Evolutionary conservation across 805 yeast genomes (phyloP), one percentile per base, ranked within the genome.

Genomic region (Zygotorulaspora danielsina): DNA sequence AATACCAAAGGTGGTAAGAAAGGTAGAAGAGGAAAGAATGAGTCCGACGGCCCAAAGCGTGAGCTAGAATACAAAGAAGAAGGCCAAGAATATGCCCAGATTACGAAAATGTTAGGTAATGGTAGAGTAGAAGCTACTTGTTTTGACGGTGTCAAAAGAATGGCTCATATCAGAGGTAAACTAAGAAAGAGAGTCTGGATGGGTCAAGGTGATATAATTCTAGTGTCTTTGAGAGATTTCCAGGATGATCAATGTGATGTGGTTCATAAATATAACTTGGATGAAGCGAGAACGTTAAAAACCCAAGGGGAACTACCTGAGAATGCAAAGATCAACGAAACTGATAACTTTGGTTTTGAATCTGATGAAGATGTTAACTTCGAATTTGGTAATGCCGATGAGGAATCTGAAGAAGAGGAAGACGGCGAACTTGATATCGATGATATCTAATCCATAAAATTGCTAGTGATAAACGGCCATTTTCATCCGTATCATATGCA

Each of bases 171-270:
- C 61, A 86, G 99, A 76, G 99, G 99, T 58, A 93, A 93, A 65
- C 78, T 93, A 71, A 85, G 99, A 78, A 93, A 93, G 82, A 93
- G 90, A 78, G 98, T 93, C 46, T 93, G 99, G 99, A 89, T 93
- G 87, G 85, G 85, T 34, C 97, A 88, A 67, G 98, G 98, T 72
- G 99, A 93, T 65, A 93, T 93, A 56, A 87, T 93, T 54, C 73
- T 93, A 61, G 93, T 90, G 34, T 89, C 96, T 6, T 78, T 93
- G 57, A 88, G 99, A 76, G 99, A 93, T 61, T 93, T 93, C 79
- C 97, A 93, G 70, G 97, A 90, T 60, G 96, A 86, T 48, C 95
- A 85, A 66, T 93, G 97, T 73, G 99, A 93, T 65, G 97, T 93
- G 53, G 90, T 93, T 42, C 94, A 90, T 67, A 93, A 93, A 70